Evolutionary conservation across 2,329 filamentous ascomycete genomes (phyloP).

Genomic region (Lasiodiplodia gonubiensis): DNA sequence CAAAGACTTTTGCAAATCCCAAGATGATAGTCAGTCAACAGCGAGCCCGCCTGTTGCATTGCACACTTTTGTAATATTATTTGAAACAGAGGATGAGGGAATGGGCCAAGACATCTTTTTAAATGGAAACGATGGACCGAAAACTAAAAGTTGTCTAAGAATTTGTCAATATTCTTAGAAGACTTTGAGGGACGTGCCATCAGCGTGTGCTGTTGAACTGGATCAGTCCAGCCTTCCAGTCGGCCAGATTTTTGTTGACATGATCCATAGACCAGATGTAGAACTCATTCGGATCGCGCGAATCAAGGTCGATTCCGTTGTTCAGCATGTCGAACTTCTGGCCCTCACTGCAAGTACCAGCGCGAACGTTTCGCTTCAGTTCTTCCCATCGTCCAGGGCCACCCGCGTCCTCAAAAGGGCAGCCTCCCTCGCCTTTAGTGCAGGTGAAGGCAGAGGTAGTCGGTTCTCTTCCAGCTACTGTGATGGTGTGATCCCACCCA

Average conservation of each 20-base stretch:
- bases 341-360: not conserved
- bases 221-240: not conserved
- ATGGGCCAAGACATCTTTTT: no score
- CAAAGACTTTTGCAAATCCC: no score
- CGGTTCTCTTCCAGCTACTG: not conserved
- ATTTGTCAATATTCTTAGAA: not conserved
- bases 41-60: no score
- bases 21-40: no score
- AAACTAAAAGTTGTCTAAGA: no score
- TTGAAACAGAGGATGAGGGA: no score
- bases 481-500: not conserved
- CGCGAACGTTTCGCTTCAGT: not conserved
- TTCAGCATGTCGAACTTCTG: constrained; percentile 1
- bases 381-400: not conserved
- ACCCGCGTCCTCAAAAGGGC: not conserved
- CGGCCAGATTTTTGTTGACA: constrained; percentile 1
- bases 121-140: no score
- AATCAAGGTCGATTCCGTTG: not conserved
- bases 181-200: not conserved
- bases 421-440: not conserved
- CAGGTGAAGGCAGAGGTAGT: not conserved
- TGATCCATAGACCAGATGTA: not conserved
- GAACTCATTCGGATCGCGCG: not conserved
- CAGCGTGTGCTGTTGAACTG: not conserved
- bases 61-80: no score